A percentile compares a stretch with the other conserved stretches of the same genome.
Conservation (phyloP, 1,139 yeast species). For the Candida sp. region DNA sequence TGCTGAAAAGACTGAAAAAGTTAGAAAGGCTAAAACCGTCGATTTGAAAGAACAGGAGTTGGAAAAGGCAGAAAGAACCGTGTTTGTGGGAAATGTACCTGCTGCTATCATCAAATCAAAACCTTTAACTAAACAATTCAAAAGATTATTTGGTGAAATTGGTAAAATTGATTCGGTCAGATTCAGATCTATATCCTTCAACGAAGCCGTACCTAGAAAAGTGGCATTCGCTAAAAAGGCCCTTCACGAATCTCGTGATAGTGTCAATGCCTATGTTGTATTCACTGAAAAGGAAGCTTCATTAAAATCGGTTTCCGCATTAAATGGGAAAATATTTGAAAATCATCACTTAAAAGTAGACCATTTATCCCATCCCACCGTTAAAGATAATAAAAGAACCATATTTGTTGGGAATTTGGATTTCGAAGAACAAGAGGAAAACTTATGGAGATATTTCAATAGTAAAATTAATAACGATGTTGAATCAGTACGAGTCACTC, state of each 20-base stretch:
- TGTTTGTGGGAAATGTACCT: slow-evolving; percentile 87
- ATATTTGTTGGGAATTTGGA: slow-evolving; percentile 93
- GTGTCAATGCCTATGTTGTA: slow-evolving; percentile 87
- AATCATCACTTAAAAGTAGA: slow-evolving; percentile 86
- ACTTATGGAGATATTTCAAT: slow-evolving; percentile 79
- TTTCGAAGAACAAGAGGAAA: slow-evolving; percentile 90
- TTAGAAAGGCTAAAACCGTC: slow-evolving; percentile 36
- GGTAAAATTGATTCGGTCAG: slow-evolving; percentile 75
- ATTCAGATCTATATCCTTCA: slow-evolving; percentile 89
- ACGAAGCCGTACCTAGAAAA: slow-evolving; percentile 86
- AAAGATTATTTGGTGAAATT: slow-evolving; percentile 50
- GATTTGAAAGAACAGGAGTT: slow-evolving; percentile 67
- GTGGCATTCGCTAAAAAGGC: slow-evolving; percentile 85
- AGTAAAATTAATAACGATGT: slow-evolving; percentile 59
- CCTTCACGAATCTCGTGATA: slow-evolving; percentile 72
- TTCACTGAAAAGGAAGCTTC: slow-evolving; percentile 53
- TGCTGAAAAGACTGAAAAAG: slow-evolving; percentile 12
- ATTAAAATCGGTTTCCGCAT: slow-evolving; percentile 45
- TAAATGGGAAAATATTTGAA: slow-evolving; percentile 69
- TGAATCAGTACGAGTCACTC: slow-evolving; percentile 84
- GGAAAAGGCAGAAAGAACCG: slow-evolving; percentile 82
- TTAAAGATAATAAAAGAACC: slow-evolving; percentile 79
- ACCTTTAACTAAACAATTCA: slow-evolving; percentile 57
- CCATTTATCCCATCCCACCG: slow-evolving; percentile 85
- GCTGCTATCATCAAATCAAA: slow-evolving; percentile 64